Base-by-base conservation (phyloP, 2,329 filamentous ascomycete genomes). In the Colletotrichum cereale region DNA sequence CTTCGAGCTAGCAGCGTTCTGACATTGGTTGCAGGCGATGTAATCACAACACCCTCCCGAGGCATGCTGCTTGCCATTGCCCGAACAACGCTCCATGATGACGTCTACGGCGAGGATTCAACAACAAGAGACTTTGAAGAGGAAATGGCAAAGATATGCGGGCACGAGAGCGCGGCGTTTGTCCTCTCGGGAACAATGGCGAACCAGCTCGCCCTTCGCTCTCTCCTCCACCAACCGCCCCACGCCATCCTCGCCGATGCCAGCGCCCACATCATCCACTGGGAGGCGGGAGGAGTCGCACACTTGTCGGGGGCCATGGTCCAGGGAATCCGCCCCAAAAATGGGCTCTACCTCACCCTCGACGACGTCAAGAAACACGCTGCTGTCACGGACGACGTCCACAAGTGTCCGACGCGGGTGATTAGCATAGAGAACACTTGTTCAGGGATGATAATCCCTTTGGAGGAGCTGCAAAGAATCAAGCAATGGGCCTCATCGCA, bases 131-230 rank as follows among this genome's bases (percentile, higher is more conserved):
- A 85, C 40, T 88, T 95, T 58, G 91, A 95, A 79, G 78, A 85
- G 53, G 89, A 90, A 78, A 84, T 95, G 53, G 91, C 92, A 24
- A 79, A 85, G 8, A 91, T 2, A 5, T 72, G 69, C 40, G 86
- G 87, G 72, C 92, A 94, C 76, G 88, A 92, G 76, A 87, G 88
- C 47, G 90, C 86, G 0, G 83, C 95, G 1, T 89, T 95, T 70
- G 92, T 95, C 53, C 86, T 94, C 74, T 93, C 91, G 0, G 93
- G 93, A 5, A 95, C 93, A 2, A 95, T 95, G 92, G 93, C 92
- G 44, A 95, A 95, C 81, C 93, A 95, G 78, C 85, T 96, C 50
- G 89, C 91, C 1, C 85, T 95, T 47, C 91, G 93, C 40, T 86
- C 91, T 1, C 90, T 94, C 75, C 86, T 95, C 8, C 84, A 83